Base-by-base conservation (phyloP, 1,284 basidiomycete genomes). In the Sporisorium sorghi region DNA sequence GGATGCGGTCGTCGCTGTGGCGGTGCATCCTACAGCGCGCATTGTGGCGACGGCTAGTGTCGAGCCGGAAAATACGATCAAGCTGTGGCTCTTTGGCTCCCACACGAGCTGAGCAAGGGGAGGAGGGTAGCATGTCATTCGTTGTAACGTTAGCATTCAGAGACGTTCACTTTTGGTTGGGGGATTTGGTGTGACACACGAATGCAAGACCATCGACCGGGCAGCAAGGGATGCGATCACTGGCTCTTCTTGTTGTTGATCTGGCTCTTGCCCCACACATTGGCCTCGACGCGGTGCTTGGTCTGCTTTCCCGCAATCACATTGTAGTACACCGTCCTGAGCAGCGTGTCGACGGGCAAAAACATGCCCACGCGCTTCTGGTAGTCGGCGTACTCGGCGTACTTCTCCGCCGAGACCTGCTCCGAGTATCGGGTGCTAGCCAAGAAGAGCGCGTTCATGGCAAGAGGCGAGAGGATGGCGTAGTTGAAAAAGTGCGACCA, bases 331-430 rank as follows among this genome's bases (percentile, higher is more conserved):
- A 86, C 14, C 39, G 74, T 81, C 35, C 85, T 80, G 50, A 85
- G 49, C 3, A 83, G 52, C 0, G 91, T 91, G 58, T 87, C 82
- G 56, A 88, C 77, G 6, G 90, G 90, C 11, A 87, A 84, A 82
- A 95, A 94, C 90, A 93, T 93, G 24, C 89, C 90, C n/a, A 95
- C 93, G 21, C 93, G 88, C 71, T 87, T 85, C 83, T 90, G 89
- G 84, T 95, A 95, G 17, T 89, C 89, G 17, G 80, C 79, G 85
- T 95, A 96, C 5, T 87, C 88, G 6, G 91, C 90, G 80, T 96
- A 96, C 85, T 96, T 96, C 47, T 86, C 83, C 23, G 84, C 77
- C 6, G 92, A 90, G 78, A 96, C 93, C 53, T 87, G 88, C 85
- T 97, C 94, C 0, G 93, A 92, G 83, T 91, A 92, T 28, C 84